Evolutionary conservation across 768 basidiomycete species (phyloP), one percentile per base, ranked within the genome.

Genomic region (Trametopsis cervina): DNA sequence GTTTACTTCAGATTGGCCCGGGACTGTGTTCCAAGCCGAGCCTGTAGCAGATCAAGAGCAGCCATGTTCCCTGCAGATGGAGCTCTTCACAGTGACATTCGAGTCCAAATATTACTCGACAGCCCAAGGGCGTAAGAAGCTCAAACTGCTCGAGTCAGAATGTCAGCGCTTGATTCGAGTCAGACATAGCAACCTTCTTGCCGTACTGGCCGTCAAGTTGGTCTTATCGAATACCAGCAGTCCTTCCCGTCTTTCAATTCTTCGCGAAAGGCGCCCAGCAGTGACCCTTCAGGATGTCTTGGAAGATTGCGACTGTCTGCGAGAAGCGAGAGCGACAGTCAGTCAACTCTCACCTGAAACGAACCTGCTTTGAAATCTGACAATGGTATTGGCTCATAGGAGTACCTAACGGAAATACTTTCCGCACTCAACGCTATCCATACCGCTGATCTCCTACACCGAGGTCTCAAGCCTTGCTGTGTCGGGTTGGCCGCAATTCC

Each of bases 261-360:
- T 92, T 20, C 78, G 74, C n/a, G 89, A 92, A 57, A 77, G 85
- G 58, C 69, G 73, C 0, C 85, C 87, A 0, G 63, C 79, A 0
- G 65, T 86, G 49, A 83, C 79, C 0, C 61, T 92, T 23, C 71
- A 79, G 37, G 85, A 89, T 50, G 75, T 92, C 4, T 66, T 93
- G n/a, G 78, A 84, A 52, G 84, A 89, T 56, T 82, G 78, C 44
- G 81, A 85, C 25, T 73, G 69, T n/a, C 65, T 93, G n/a, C 75
- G 80, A 41, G 80, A 87, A 60, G 81, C 82, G 29, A 73, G 85
- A 21, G 83, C 83, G 15, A 72, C 75, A 35, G 87, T 89, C 54
- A 44, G 78, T 54, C 15, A 25, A 9, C 1, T 39, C 38, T 4
- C 9, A 21, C 2, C 60, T 15, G 44, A 41, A 39, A 35, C 35